A percentile compares a stretch with the other conserved stretches of the same genome.
phyloP scores from a whole-genome alignment of 768 basidiomycete genomes.

The Lyophyllum atratum region DNA sequence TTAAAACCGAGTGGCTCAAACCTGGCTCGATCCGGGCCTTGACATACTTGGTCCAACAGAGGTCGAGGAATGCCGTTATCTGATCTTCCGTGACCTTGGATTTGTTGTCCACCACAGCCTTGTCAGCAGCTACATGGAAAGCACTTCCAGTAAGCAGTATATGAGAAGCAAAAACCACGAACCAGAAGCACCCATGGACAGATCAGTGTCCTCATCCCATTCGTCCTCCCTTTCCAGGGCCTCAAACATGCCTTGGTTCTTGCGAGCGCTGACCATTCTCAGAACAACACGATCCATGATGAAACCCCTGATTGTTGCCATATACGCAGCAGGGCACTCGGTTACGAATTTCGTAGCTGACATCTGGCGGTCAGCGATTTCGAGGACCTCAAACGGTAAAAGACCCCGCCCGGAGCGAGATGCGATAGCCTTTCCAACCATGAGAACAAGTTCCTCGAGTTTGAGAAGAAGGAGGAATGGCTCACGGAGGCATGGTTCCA shows the following conservation, averaged over 20 bases:
- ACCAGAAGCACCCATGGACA: conserved; percentile 78
- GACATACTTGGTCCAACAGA: conserved; percentile 90
- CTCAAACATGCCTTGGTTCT: conserved; percentile 79
- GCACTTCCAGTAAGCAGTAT: conserved; percentile 2
- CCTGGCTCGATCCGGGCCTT: conserved; percentile 97
- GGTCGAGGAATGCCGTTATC: conserved; percentile 75
- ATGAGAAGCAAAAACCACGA: not conserved
- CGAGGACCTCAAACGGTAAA: conserved; percentile 84
- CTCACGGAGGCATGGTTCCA: conserved; percentile 83
- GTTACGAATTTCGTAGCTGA: conserved; percentile 56
- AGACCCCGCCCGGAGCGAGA: conserved; percentile 62
- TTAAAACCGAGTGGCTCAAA: conserved; percentile 21
- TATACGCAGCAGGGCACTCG: conserved; percentile 73
- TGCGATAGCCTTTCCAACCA: conserved; percentile 56
- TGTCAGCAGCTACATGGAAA: conserved; percentile 54
- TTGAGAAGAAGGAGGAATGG: not conserved
- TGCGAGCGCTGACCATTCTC: conserved; percentile 66
- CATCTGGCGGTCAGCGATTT: conserved; percentile 69
- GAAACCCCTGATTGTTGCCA: conserved; percentile 70
- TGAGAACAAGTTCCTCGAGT: conserved; percentile 11
- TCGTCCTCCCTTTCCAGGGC: conserved; percentile 74
- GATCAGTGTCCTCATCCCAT: conserved; percentile 77
- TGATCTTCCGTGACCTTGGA: conserved; percentile 87
- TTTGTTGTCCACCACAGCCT: conserved; percentile 83
- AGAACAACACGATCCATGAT: conserved; percentile 66